Base-by-base conservation (phyloP, 129 eudicot genomes). In the Lonicera japonica region DNA sequence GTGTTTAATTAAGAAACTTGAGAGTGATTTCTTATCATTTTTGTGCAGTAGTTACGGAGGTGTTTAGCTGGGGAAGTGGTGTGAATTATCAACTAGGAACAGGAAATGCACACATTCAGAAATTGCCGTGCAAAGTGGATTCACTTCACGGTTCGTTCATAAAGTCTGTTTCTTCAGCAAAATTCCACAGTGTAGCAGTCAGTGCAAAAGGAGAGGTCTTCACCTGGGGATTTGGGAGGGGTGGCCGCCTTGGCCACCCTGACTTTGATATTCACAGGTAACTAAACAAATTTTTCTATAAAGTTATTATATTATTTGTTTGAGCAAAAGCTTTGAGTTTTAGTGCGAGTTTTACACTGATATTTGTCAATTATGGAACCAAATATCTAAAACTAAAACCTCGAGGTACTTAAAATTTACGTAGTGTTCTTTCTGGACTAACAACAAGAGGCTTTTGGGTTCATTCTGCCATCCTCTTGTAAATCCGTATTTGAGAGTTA, bases 61-160 rank as follows among this genome's bases (percentile, higher is more conserved):
- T 94, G 68, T 94, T 78, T 67, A 94, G 99, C 85, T 94, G 99
- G 99, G 99, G 99, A 57, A 94, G 99, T 75, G 99, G 99, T 75
- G 96, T 86, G 16, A 94, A 94, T 68, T 94, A 94, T 60, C 99
- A 94, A 75, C 87, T 94, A 21, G 99, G 99, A 64, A 94, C 99
- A 48, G 99, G 99, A 66, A 94, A 94, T 79, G 96, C 99, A 18
- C 99, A 94, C 71, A 82, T 94, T 25, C 99, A 94, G 67, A 94
- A 94, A 75, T 73, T 94, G 67, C 99, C 99, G 15, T 85, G 96
- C 78, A 88, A 88, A 80, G 81, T 94, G 67, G 99, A 94, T 62
- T 77, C 96, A 11, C 96, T 94, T 61, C 91, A 88, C 47, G 96
- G 85, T 52, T 85, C 87, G 36, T 80, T 79, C 61, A 83, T 94